Base-by-base conservation (phyloP, 148 eudicot species). In the Cornus kousa region DNA sequence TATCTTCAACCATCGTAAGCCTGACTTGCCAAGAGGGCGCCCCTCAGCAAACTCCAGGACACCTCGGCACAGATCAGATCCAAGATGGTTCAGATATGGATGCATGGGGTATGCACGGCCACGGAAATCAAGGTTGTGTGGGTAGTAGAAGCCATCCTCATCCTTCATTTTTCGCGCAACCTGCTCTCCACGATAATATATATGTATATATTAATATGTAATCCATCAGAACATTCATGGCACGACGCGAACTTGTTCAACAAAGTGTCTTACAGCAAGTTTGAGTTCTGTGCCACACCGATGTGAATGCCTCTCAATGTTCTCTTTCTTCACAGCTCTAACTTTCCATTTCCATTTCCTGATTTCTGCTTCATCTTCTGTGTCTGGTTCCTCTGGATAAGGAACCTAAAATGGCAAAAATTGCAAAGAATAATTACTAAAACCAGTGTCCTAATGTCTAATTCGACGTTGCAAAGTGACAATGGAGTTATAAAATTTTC, bases 101-200 rank as follows among this genome's bases (percentile, higher is more conserved):
- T 94, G 98, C 97, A 94, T 94, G 55, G 98, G 98, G 80, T 94
- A 94, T 68, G 98, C 98, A 80, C 98, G 97, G n/a, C 98, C 98
- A 72, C 98, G 94, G 37, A 94, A 94, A 87, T 94, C 98, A 78
- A 94, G 86, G 72, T 94, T 94, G 86, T 94, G 98, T 16, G 98
- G 98, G 81, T 94, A 94, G 69, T 80, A 94, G 72, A 92, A 92
- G 48, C 98, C 97, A 11, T 92, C 97, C 73, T 94, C 98, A 62
- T 92, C 93, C 89, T 85, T 91, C 98, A 94, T 89, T 88, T 94
- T 91, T 77, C 95, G 83, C 1, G 97, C 94, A 83, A 94, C 98
- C 98, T 94, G 75, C 69, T 66, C 83, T 75, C 19, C 50, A 73
- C 4, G 1, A 62, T 62, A 62, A 62, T 20, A 62, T 20, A 57